Conservation (phyloP, 2,329 filamentous ascomycete species). For the Chrysoporthe cubensis region DNA sequence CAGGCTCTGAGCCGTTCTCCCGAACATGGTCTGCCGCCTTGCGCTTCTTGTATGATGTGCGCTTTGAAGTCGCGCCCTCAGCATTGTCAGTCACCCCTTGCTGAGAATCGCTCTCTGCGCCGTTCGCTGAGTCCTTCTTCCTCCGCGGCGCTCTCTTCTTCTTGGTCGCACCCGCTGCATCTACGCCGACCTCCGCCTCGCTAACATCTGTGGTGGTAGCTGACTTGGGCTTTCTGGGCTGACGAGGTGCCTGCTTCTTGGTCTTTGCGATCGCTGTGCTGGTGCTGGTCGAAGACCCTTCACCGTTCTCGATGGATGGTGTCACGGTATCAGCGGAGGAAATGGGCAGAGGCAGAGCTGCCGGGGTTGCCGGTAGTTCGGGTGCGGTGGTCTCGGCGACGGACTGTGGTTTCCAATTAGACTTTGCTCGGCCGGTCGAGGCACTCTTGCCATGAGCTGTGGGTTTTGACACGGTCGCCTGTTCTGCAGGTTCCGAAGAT, state of each 20-base stretch:
- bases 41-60: constrained; percentile 27
- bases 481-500: background rate
- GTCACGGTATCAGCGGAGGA: constrained; percentile 6
- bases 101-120: constrained; percentile 20
- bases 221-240: constrained; percentile 32
- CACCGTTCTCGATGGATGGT: constrained; percentile 19
- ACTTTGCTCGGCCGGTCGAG: constrained; percentile 11
- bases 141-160: constrained; percentile 31
- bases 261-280: background rate
- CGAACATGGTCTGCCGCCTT: constrained; percentile 13
- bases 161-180: constrained; percentile 24
- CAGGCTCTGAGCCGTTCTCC: constrained; percentile 21
- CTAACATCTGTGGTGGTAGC: constrained; percentile 21
- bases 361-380: constrained; percentile 6
- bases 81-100: constrained; percentile 29
- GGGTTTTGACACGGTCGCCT: background rate
- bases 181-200: constrained; percentile 24
- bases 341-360: background rate
- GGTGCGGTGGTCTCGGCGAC: constrained; percentile 18
- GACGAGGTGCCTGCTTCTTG: constrained; percentile 25
- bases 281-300: constrained; percentile 13
- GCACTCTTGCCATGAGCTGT: constrained; percentile 4
- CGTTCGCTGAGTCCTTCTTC: constrained; percentile 28
- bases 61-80: constrained; percentile 28
- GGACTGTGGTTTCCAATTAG: constrained; percentile 16